Percentiles rank a stretch among this genome's conserved stretches.
phyloP scores from a whole-genome alignment of 2,329 filamentous ascomycete genomes.

The Claviceps fusiformis region DNA sequence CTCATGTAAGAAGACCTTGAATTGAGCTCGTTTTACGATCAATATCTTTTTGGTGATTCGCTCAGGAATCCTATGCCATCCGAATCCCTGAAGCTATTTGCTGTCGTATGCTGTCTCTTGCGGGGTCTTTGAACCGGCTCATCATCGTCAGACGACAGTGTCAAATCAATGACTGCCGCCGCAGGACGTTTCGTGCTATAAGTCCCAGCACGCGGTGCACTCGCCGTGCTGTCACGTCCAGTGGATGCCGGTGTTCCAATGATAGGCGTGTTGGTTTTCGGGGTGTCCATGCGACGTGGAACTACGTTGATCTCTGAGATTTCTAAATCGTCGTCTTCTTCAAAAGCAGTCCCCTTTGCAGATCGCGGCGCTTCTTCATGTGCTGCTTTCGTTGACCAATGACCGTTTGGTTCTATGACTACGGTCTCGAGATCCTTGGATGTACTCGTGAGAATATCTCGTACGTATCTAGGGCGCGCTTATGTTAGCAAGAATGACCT shows the following conservation, averaged over 20 bases:
- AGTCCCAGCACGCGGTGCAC: conserved; percentile 20
- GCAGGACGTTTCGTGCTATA: conserved; percentile 34
- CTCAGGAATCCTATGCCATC: conserved; percentile 10
- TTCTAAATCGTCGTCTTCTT: conserved; percentile 38
- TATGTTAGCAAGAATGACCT: conserved; percentile 2
- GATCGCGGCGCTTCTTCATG: conserved; percentile 18
- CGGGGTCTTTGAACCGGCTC: conserved; percentile 28
- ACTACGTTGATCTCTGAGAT: conserved; percentile 30
- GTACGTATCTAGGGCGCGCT: conserved; percentile 53
- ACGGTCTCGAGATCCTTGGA: conserved; percentile 64
- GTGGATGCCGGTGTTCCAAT: conserved; percentile 25
- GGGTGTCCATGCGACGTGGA: conserved; percentile 23
- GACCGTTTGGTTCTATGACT: conserved; percentile 74
- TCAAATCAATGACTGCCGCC: conserved; percentile 45
- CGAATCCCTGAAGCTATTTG: conserved; percentile 12
- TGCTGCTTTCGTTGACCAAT: conserved; percentile 44
- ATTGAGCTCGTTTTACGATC: background rate
- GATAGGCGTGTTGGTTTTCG: conserved; percentile 21
- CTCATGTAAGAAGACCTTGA: background rate
- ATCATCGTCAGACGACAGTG: conserved; percentile 41
- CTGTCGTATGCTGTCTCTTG: conserved; percentile 30
- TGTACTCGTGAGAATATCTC: conserved; percentile 70
- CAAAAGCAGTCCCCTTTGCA: conserved; percentile 15
- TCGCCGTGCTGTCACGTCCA: conserved; percentile 21
- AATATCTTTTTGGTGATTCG: conserved; percentile 12